Evolutionary conservation across 2,329 filamentous ascomycete genomes (phyloP), one percentile per base, ranked within the genome.

Genomic region (Epichloe coenophiala): DNA sequence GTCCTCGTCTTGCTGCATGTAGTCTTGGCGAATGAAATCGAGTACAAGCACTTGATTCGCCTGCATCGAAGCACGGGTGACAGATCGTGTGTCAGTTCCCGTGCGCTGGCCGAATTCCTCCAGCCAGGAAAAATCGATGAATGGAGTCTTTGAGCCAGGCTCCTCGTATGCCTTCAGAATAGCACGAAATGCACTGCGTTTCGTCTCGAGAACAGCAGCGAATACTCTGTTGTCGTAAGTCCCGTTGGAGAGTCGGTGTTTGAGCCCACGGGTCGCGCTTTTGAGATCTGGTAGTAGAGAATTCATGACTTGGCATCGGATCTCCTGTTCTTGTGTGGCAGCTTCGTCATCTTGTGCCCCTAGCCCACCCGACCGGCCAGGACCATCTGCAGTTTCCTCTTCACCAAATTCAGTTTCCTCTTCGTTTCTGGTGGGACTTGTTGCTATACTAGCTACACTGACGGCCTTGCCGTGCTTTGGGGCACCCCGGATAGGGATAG

Each of bases 11-110:
- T 42, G 45, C 12, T 54, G 48, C 31, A 31, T 31, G 31, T 31
- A 11, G n/a, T 60, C 42, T 21, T 42, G 45, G 11, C 53, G 48
- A 36, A 66, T 53, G 4, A 57, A 55, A 48, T 67, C 61, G 11
- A 68, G 59, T 6, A 67, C 60, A 4, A 60, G 59, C 21, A 63
- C 65, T 5, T 68, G 58, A 50, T 72, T 72, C 27, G 64, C 64
- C 31, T 59, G 56, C 4, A 59, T 61, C 15, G 67, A 55, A 13
- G 58, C 53, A 21, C 4, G 48, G 38, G 17, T 49, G 44, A 49
- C 8, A 7, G 50, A 19, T 11, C 17, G 2, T 2, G 45, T 46
- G 5, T 43, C 39, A 6, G 13, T 21, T 4, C 5, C 43, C 19
- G 23, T 40, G 12, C 23, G 19, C 31, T 38, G 4, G 27, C 54